phyloP scores from a whole-genome alignment of 1,139 yeast genomes.

The Scheffersomyces segobiensis region DNA sequence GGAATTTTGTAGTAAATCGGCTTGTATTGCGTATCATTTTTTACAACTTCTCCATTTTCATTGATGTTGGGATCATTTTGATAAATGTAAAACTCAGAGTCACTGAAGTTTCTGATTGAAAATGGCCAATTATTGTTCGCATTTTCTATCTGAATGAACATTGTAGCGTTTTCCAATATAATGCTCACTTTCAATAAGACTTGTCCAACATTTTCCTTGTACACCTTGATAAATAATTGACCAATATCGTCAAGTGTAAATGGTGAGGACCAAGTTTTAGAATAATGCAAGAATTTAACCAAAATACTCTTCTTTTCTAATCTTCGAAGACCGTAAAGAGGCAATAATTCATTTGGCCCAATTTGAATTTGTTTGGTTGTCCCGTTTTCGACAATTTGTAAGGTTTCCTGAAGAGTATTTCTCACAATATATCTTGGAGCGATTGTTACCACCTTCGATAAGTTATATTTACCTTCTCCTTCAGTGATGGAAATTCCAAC shows the following conservation, averaged over 20 bases:
- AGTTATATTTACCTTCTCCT: constrained; percentile 82
- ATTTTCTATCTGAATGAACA: constrained; percentile 72
- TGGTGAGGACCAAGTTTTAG: constrained; percentile 83
- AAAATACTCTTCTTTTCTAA: constrained; percentile 53
- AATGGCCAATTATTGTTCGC: constrained; percentile 89
- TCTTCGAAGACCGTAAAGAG: constrained; percentile 65
- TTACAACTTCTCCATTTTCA: constrained; percentile 64
- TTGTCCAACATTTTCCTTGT: constrained; percentile 64
- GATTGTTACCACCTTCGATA: constrained; percentile 76
- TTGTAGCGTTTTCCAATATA: constrained; percentile 74
- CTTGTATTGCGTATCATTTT: constrained; percentile 52
- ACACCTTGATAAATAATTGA: constrained; percentile 69
- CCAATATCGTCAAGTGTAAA: constrained; percentile 80
- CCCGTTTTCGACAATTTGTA: constrained; percentile 72
- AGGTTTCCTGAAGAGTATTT: constrained; percentile 56
- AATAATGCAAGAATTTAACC: constrained; percentile 58
- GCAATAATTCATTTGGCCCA: constrained; percentile 50
- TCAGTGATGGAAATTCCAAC: constrained; percentile 76
- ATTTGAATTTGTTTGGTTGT: constrained; percentile 49
- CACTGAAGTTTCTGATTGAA: constrained; percentile 86
- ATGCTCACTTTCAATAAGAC: constrained; percentile 71
- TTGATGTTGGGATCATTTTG: constrained; percentile 83
- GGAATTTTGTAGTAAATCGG: constrained; percentile 82
- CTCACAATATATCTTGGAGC: constrained; percentile 81
- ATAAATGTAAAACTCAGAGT: constrained; percentile 77